Evolutionary conservation across 768 basidiomycete genomes (phyloP), one percentile per base, ranked within the genome.

Genomic region (Naganishia antarctica): DNA sequence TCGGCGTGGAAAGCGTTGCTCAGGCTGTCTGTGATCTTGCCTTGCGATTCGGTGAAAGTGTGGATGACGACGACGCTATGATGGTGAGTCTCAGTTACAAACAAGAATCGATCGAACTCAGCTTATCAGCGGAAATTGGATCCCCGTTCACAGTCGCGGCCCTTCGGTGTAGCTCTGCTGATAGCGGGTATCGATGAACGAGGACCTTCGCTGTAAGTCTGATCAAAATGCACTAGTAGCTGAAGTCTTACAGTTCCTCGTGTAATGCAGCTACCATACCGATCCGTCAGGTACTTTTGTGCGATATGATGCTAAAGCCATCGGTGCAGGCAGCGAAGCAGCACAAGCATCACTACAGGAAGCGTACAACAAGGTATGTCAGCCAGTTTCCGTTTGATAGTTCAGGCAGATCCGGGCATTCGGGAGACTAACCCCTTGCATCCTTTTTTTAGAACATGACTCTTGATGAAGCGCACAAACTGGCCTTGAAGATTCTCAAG

Each of bases 11-110:
- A 82, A 96, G 92, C 74, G 91, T 86, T 61, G 96, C 96, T 1
- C 96, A 98, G 81, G 93, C 94, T 0, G 92, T 98, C 47, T 96
- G 94, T 78, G 96, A 98, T 82, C 81, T 99, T 62, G 96, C 96
- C 3, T 80, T 99, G 75, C 81, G 94, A 71, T 99, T 99, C 69
- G 96, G 96, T 68, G 96, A 98, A 85, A 94, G 92, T 80, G 92
- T 97, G 69, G 91, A 97, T 73, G 92, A 97, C 75, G 94, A 96
- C 79, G 94, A 96, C 76, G 94, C 93, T 4, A 87, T 94, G 87
- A 98, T 98, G 94, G 81, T 81, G 68, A 73, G 80, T 72, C 12
- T 44, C 43, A 12, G 6, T 26, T 51, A 9, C 46, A 40, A n/a
- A n/a, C 28, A 29, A 37, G 1, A 15, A 2, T 16, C 44, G 7